These are phyloP conservation scores for Bryoerythrophyllum caledonicum DNA, from an alignment of 225 moss, liverwort and hornwort genomes.

Conservation along the genomic window DNA sequence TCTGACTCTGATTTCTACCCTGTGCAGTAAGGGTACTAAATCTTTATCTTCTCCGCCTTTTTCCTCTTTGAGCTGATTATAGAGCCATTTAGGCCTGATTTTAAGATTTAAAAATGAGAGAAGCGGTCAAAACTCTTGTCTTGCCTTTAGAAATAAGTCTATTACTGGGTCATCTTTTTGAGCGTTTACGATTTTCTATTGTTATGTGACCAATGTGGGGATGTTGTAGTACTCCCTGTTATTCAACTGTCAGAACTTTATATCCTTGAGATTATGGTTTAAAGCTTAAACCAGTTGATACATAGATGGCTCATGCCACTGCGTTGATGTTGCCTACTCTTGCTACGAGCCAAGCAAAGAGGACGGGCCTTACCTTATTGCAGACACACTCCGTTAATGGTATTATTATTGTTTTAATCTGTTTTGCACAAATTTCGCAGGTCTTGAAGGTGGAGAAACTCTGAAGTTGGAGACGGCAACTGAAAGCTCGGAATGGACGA, in stretches of 20 bases:
- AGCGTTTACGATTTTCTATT: background rate
- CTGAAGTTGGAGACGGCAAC: constrained; percentile 33
- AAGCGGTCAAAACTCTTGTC: too few relatives aligned
- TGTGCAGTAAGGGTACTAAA: background rate
- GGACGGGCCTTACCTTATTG: constrained; percentile 38
- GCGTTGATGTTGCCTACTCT: constrained; percentile 48
- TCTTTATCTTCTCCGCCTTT: too few relatives aligned
- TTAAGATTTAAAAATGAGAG: too few relatives aligned
- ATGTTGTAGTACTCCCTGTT: background rate
- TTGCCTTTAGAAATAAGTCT: too few relatives aligned
- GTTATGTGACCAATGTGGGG: constrained; percentile 2
- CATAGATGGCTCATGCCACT: constrained; percentile 42
- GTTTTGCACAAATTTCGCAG: constrained; percentile 16
- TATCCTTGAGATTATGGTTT: constrained; percentile 51
- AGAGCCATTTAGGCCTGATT: too few relatives aligned
- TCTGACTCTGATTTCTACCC: constrained; percentile 39
- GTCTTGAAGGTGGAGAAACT: constrained; percentile 21
- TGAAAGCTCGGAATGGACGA: constrained; percentile 21
- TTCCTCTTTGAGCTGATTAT: too few relatives aligned
- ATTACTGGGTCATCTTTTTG: background rate
- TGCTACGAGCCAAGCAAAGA: constrained; percentile 21
- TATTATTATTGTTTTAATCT: background rate
- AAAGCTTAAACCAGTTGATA: constrained; percentile 74
- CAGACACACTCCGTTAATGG: constrained; percentile 32
- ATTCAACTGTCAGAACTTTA: constrained; percentile 64